Base-by-base conservation (phyloP, 176 grass and related monocot genomes). In the Tillandsia fasciculata region DNA sequence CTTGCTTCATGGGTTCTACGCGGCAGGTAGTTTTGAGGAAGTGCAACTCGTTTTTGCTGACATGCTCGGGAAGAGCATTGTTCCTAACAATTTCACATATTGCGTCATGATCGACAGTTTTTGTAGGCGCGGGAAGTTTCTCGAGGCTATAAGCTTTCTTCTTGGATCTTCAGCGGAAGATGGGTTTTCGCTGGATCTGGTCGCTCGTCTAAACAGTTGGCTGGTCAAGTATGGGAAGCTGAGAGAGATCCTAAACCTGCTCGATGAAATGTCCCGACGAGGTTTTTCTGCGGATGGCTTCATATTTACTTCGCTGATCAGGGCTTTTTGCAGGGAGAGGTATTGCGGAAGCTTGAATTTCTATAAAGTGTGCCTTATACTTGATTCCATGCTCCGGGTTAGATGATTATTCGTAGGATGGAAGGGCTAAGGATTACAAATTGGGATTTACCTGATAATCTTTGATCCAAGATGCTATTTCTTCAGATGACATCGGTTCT, bases 1-100 rank as follows among this genome's bases (percentile, higher is more conserved):
- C 79, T 70, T 96, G 53, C 80, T 91, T 78, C 85, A 91, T 85
- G 82, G 76, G 64, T 79, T 91, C 24, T 83, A 75, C 65, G 72
- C 64, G 56, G 77, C 51, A 50, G 71, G 77, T 63, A 57, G 83
- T 29, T 70, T 85, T 15, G 1, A 6, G 2, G 76, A 79, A 72
- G 77, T 90, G 22, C 49, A 33, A 13, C 26, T n/a, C 29, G 76
- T 72, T 52, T 90, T 65, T 63, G n/a, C 1, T 48, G 26, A 77
- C 5, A 91, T 96, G 91, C 3, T 26, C 7, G 48, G 17, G 54
- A 79, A 74, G 54, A 64, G 79, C 64, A 17, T 91, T 77, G 1
- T 11, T 50, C 87, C 84, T 64, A 88, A 78, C 65, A 83, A 77
- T 28, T 96, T 91, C 52, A 96, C 87, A 2, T 78, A 67, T 11